A percentile compares a stretch with the other conserved stretches of the same genome.
These are phyloP conservation scores for Marasmius sp. DNA, from an alignment of 1,284 basidiomycete species.

Conservation along the genomic window DNA sequence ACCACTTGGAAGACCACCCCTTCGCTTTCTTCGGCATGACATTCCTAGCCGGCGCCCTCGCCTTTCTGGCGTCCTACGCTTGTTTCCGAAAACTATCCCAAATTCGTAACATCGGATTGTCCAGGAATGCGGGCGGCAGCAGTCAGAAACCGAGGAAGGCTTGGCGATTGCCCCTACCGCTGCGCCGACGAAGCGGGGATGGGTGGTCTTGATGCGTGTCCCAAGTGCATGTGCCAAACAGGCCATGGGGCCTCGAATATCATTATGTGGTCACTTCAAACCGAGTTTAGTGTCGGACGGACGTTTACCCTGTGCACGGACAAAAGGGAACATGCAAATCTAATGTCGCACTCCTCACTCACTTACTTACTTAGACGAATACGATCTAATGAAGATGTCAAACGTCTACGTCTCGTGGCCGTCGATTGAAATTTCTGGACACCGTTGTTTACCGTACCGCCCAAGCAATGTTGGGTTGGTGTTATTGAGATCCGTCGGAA, in stretches of 20 bases:
- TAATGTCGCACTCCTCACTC: too few relatives aligned
- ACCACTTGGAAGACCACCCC: conserved; percentile 65
- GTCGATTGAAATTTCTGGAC: too few relatives aligned
- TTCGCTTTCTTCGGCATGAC: conserved; percentile 71
- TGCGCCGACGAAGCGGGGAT: conserved; percentile 50
- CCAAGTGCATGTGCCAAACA: background rate
- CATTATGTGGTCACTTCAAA: background rate
- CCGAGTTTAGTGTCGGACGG: too few relatives aligned
- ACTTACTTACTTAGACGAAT: too few relatives aligned
- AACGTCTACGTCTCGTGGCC: too few relatives aligned
- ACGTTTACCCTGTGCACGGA: too few relatives aligned
- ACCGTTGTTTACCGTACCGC: too few relatives aligned
- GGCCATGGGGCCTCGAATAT: background rate
- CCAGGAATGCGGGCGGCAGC: conserved; percentile 31
- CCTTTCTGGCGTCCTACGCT: conserved; percentile 54
- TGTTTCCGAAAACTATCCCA: conserved; percentile 57
- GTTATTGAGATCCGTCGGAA: too few relatives aligned
- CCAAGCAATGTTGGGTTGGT: too few relatives aligned
- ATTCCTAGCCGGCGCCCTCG: conserved; percentile 50
- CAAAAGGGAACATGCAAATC: too few relatives aligned
- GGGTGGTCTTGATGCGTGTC: conserved; percentile 47
- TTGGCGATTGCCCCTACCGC: conserved; percentile 46
- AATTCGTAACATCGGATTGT: conserved; percentile 57
- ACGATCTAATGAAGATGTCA: too few relatives aligned
- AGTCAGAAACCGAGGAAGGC: conserved; percentile 25